A percentile compares a stretch with the other conserved stretches of the same genome.
phyloP scores from a whole-genome alignment of 2,329 filamentous ascomycete species.

The Penicillium hordei region DNA sequence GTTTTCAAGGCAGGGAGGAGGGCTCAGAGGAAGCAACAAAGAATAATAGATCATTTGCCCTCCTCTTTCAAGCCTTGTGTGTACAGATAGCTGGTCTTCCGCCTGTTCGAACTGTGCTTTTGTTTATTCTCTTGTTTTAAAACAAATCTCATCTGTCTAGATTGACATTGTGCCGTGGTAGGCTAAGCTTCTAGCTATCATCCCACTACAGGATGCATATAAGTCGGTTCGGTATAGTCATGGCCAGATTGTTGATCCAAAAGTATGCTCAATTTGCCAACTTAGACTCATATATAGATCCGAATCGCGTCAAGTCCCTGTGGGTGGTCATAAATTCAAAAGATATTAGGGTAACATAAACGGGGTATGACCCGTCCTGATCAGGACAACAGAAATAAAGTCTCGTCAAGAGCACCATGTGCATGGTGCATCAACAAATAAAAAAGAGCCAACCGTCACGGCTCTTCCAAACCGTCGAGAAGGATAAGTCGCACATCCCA shows the following conservation, averaged over 20 bases:
- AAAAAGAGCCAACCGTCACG: not conserved
- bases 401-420: not conserved
- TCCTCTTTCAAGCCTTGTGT: conserved; percentile 35
- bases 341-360: not conserved
- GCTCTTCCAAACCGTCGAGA: not conserved
- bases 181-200: not conserved
- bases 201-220: not conserved
- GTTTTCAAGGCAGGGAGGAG: conserved; percentile 26
- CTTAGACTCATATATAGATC: not conserved
- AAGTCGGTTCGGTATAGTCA: not conserved
- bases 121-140: conserved; percentile 32
- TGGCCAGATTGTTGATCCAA: not conserved
- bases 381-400: not conserved
- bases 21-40: conserved; percentile 21
- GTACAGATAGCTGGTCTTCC: conserved; percentile 45
- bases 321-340: not conserved
- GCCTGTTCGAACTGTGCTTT: conserved; percentile 40
- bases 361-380: not conserved
- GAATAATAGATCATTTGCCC: conserved; percentile 25
- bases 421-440: not conserved
- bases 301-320: not conserved
- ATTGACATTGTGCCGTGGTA: conserved; percentile 13
- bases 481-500: not conserved
- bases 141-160: conserved; percentile 37
- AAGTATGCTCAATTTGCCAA: not conserved